These are phyloP conservation scores for Agaricus sinodeliciosus DNA, from an alignment of 768 basidiomycete species.

Conservation along the genomic window DNA sequence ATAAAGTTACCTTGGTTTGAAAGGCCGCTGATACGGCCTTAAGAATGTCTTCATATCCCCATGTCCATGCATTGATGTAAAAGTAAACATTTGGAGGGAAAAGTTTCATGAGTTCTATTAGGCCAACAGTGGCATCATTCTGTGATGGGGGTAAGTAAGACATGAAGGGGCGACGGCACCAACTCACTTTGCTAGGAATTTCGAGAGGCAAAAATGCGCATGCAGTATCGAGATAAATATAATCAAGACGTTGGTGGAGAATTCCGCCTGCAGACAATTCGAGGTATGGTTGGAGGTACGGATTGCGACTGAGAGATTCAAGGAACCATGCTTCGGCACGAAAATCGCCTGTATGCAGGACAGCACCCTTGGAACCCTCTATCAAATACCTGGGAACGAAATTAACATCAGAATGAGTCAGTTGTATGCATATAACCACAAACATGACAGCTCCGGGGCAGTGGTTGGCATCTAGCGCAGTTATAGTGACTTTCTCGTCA, in stretches of 20 bases:
- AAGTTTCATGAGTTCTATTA: conserved; percentile 62
- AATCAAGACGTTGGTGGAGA: conserved; percentile 47
- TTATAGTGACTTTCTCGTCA: conserved; percentile 59
- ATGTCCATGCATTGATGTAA: conserved; percentile 92
- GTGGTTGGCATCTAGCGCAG: conserved; percentile 87
- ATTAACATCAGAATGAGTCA: neutral
- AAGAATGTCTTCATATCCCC: conserved; percentile 91
- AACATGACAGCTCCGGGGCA: conserved; percentile 94
- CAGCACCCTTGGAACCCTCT: conserved; percentile 57
- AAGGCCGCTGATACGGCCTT: conserved; percentile 70
- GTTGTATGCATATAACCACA: conserved; percentile 15
- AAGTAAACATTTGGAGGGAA: conserved; percentile 67
- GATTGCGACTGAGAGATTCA: conserved; percentile 59
- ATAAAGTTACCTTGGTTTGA: conserved; percentile 42
- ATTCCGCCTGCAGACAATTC: conserved; percentile 17
- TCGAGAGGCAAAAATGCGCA: conserved; percentile 44
- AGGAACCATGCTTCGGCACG: conserved; percentile 83
- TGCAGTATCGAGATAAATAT: conserved; percentile 83
- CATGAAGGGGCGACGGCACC: neutral
- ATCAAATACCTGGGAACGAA: conserved; percentile 65
- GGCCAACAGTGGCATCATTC: conserved; percentile 58
- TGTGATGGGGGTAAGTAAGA: conserved; percentile 21
- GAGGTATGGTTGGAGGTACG: conserved; percentile 68
- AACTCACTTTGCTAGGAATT: conserved; percentile 54
- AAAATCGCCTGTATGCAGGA: conserved; percentile 93